Base-by-base conservation (phyloP, 371 early-diverging fungal genomes). In the Syncephalastrum contaminatum region DNA sequence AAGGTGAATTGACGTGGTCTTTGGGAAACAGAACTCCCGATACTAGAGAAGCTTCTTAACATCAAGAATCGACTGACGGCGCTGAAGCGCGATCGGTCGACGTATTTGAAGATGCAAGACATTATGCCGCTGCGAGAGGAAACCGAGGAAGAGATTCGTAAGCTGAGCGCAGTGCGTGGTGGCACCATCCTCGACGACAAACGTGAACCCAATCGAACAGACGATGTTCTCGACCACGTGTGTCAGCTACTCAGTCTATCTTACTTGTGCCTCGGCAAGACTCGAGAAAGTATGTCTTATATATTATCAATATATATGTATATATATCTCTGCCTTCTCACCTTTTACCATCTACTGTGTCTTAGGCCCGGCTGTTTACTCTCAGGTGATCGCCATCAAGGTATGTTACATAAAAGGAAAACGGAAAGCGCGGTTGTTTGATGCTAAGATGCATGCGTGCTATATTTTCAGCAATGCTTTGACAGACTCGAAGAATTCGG, bases 161-260 rank as follows among this genome's bases (percentile, higher is more conserved):
- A 54, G 13, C 49, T 80, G 7, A 67, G 55, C 16, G 56, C 54
- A 1, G 19, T 72, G 6, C 59, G 77, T 24, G 62, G 65, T 22
- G 64, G 66, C n/a, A 45, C 30, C 10, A 48, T 70, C 0, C 43
- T 71, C 19, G 53, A 54, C n/a, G 62, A 61, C 48, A 40, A 53
- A 2, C 58, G 58, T 12, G 63, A 64, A 51, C 64, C 73, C 44
- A 91, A 86, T 62, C 80, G 88, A 42, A 77, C 87, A 21, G 88
- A 91, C 61, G 81, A 81, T 55, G 80, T 89, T 24, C 67, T 89
- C 13, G 90, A 91, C 49, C 89, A 89, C 42, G 83, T 88, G 43
- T 86, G 85, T 63, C 88, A 89, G 58, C 77, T 91, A 53, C 73
- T 91, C 13, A 88, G 89, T 49, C 72, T 91, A 51, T 88, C 88